Conservation (phyloP, 106 monocot genomes). For the Allium fistulosum region DNA sequence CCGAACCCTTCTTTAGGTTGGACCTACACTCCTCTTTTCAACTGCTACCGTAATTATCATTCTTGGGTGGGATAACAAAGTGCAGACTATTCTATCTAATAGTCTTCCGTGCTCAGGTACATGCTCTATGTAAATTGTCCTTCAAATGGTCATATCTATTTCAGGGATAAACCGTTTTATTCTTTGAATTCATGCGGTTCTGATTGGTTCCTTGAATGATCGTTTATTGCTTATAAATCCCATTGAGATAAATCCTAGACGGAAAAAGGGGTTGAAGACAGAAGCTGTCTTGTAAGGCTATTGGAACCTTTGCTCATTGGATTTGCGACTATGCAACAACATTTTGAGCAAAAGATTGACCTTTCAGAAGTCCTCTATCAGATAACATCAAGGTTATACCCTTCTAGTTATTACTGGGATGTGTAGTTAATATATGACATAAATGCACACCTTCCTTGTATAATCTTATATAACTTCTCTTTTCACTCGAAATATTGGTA, state of each 20-base stretch:
- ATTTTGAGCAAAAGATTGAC: conserved; percentile 94
- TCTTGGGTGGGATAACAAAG: conserved; percentile 95
- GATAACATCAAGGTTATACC: conserved; percentile 84
- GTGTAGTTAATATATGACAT: not conserved
- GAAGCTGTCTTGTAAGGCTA: conserved; percentile 90
- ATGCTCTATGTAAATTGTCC: conserved; percentile 1
- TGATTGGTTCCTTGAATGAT: conserved; percentile 92
- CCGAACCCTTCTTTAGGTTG: conserved; percentile 84
- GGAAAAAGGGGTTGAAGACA: conserved; percentile 91
- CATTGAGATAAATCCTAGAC: conserved; percentile 86
- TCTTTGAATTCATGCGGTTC: conserved; percentile 33
- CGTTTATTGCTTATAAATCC: conserved; percentile 76
- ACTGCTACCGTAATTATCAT: conserved; percentile 76
- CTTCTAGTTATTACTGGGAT: not conserved
- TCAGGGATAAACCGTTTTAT: not conserved
- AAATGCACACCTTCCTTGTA: not conserved
- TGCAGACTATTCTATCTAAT: conserved; percentile 75
- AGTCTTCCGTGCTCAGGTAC: conserved; percentile 78
- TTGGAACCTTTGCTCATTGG: conserved; percentile 98
- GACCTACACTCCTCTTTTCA: conserved; percentile 95
- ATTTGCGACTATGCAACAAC: conserved; percentile 96
- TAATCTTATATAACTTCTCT: not conserved
- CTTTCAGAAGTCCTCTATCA: conserved; percentile 96
- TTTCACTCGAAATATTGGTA: too few relatives aligned
- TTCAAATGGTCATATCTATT: not conserved